Base-by-base conservation (phyloP, 805 yeast species). In the Sugiyamaella chiloensis region DNA sequence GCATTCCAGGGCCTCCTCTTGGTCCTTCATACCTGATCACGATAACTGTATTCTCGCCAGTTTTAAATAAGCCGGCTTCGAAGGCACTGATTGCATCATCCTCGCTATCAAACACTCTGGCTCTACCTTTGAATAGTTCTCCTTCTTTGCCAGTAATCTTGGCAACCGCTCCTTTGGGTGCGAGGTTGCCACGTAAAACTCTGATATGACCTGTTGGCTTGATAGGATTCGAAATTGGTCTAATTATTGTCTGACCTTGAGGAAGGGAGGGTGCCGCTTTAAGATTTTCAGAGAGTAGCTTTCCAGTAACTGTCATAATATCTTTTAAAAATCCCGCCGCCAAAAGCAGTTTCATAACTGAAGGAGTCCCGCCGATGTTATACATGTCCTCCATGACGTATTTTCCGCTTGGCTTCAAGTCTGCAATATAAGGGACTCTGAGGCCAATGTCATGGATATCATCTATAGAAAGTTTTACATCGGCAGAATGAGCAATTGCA, bases 1-100 rank as follows among this genome's bases (percentile, higher is more conserved):
- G 97, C 98, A 90, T 90, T 72, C 98, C 98, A 66, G 98, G 98
- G 53, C 96, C 98, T 73, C 97, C 98, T 69, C 80, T 87, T 66
- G 98, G 98, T 58, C 98, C 98, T 72, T 91, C 96, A 70, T 90
- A 86, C 73, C 96, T 83, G 65, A 90, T 90, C 53, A 91, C 78
- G 63, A 89, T 87, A 47, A 88, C 98, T 24, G 96, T 87, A 72
- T 91, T 91, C 69, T 85, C 96, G 53, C 87, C 90, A 68, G 83
- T 80, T 69, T 88, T 88, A 69, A 90, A 86, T 67, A 89, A 96
- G 58, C 95, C 96, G 23, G 73, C 73, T 72, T 87, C 95, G 59
- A 90, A 75, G 29, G 97, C 95, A 42, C 73, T 73, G 59, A 89
- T 85, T 69, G 90, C 88, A 34, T 73, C 79, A 50, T 71, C 81